Percentiles rank a stretch among this genome's conserved stretches.
These are phyloP conservation scores for Mycena vitilis DNA, from an alignment of 768 basidiomycete genomes.

Conservation along the genomic window DNA sequence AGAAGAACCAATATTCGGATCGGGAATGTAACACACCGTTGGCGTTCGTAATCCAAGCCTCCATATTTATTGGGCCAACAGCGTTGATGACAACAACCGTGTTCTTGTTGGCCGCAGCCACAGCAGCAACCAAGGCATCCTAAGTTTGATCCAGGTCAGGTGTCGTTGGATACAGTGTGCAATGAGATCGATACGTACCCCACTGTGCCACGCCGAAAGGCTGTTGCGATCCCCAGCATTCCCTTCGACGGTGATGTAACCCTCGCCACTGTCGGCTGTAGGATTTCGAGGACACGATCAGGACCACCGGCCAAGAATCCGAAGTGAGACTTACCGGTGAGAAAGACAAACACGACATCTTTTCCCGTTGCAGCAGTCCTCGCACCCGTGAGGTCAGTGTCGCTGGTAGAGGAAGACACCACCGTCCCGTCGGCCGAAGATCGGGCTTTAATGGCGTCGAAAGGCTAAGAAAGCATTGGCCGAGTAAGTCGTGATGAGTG, in stretches of 20 bases:
- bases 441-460: slow-evolving; percentile 58
- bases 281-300: not conserved
- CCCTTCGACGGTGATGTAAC: slow-evolving; percentile 58
- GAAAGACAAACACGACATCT: slow-evolving; percentile 64
- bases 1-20: not conserved
- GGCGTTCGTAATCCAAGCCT: slow-evolving; percentile 67
- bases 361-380: slow-evolving; percentile 56
- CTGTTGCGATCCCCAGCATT: slow-evolving; percentile 68
- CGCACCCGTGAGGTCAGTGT: slow-evolving; percentile 61
- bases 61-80: slow-evolving; percentile 69
- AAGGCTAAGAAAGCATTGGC: slow-evolving; percentile 44
- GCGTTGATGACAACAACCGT: slow-evolving; percentile 77
- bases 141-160: slow-evolving; percentile 20
- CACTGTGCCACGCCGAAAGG: slow-evolving; percentile 62
- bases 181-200: slow-evolving; percentile 43
- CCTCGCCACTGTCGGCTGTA: slow-evolving; percentile 46
- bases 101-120: slow-evolving; percentile 65
- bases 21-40: slow-evolving; percentile 50
- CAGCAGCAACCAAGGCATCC: slow-evolving; percentile 61
- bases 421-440: slow-evolving; percentile 53
- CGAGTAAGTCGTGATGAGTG: not conserved
- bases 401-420: slow-evolving; percentile 60
- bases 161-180: no score
- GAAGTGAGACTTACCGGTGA: slow-evolving; percentile 50
- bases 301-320: not conserved